Evolutionary conservation across 31 red algal species (phyloP).

Genomic region (Asparagopsis taxiformis): DNA sequence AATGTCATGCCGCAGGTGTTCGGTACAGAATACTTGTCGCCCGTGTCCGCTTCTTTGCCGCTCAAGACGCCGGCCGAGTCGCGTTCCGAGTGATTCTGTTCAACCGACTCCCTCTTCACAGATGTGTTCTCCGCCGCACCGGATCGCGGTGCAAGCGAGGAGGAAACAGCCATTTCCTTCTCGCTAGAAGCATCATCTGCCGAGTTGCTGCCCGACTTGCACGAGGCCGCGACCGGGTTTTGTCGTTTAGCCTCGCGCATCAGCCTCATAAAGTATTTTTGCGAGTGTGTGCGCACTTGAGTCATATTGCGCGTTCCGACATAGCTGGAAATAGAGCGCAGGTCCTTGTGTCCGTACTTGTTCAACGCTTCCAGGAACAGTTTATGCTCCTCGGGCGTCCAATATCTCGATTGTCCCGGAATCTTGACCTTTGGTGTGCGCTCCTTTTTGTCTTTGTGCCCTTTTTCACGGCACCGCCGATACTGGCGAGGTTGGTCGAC

Average conservation of each 20-base stretch:
- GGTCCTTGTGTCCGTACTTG: constrained; percentile 86
- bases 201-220: not conserved
- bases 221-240: constrained; percentile 41
- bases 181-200: not conserved
- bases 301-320: constrained; percentile 91
- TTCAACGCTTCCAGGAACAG: constrained; percentile 87
- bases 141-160: no score
- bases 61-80: not conserved
- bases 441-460: constrained; percentile 18
- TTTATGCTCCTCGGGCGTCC: constrained; percentile 83
- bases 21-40: constrained; percentile 78
- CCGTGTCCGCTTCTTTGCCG: not conserved
- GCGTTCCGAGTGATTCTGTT: not conserved
- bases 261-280: constrained; percentile 92
- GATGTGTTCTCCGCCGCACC: not conserved
- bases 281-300: constrained; percentile 90
- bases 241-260: constrained; percentile 74
- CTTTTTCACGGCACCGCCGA: constrained; percentile 6
- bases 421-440: constrained; percentile 40
- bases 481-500: constrained; percentile 10
- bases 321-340: constrained; percentile 78
- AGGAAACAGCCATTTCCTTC: not conserved
- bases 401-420: constrained; percentile 82
- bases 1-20: constrained; percentile 85
- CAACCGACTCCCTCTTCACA: not conserved